Evolutionary conservation across 257 asterid genomes (phyloP).

Genomic region (Gynochthodes officinalis): DNA sequence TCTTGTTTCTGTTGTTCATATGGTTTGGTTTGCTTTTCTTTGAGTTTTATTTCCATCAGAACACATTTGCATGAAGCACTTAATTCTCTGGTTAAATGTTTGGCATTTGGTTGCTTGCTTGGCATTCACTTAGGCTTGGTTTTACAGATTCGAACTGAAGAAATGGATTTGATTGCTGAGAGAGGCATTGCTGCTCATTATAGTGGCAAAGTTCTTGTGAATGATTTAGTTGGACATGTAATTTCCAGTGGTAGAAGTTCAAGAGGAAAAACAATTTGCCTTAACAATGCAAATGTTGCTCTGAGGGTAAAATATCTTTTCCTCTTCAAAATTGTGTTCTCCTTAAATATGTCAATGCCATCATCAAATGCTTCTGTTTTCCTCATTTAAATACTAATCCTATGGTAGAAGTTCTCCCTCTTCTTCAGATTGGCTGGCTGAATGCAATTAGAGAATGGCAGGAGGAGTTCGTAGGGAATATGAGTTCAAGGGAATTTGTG

Average conservation of each 20-base stretch:
- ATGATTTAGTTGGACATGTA: conserved; percentile 76
- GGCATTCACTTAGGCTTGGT: background rate
- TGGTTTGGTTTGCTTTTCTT: background rate
- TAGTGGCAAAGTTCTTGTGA: conserved; percentile 76
- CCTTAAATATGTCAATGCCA: background rate
- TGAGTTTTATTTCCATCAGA: background rate
- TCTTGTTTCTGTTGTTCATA: background rate
- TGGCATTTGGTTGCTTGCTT: background rate
- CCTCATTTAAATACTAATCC: conserved; percentile 20
- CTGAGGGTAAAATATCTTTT: conserved; percentile 59
- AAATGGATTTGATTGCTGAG: conserved; percentile 90
- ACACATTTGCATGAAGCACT: background rate
- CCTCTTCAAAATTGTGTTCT: conserved; percentile 10
- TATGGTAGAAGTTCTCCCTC: conserved; percentile 14
- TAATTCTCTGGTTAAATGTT: background rate
- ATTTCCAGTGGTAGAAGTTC: conserved; percentile 50
- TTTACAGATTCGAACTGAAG: conserved; percentile 81
- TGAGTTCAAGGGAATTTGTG: conserved; percentile 95
- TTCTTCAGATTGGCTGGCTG: conserved; percentile 88
- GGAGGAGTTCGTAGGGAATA: conserved; percentile 94
- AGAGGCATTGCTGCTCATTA: conserved; percentile 96
- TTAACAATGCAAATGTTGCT: conserved; percentile 84
- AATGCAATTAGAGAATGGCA: conserved; percentile 98
- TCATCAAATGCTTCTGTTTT: background rate
- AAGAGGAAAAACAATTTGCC: conserved; percentile 63